phyloP scores from a whole-genome alignment of 495 filamentous ascomycete genomes.

The Hapsidospora chrysogenum region DNA sequence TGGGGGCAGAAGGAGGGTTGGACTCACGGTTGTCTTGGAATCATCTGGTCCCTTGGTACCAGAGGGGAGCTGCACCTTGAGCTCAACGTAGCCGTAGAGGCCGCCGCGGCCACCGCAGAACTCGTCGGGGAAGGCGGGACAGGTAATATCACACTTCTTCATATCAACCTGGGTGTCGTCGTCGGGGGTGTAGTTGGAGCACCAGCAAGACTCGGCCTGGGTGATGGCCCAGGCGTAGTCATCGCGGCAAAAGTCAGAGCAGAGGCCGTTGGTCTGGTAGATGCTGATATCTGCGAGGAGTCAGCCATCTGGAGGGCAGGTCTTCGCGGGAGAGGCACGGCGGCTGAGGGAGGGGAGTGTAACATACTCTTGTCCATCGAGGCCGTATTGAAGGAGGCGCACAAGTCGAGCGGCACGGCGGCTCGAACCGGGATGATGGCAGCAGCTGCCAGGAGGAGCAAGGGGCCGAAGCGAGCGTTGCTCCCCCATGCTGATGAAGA shows the following conservation, averaged over 20 bases:
- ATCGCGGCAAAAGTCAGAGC: constrained; percentile 17
- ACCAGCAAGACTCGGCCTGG: constrained; percentile 24
- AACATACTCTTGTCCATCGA: constrained; percentile 16
- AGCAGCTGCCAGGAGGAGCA: too few species aligned
- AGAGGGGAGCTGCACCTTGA: constrained; percentile 9
- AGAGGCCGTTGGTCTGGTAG: constrained; percentile 30
- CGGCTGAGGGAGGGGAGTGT: too few species aligned
- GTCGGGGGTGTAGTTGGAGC: constrained; percentile 19
- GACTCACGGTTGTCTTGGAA: not conserved
- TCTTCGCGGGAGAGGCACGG: not conserved
- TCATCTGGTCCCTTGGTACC: constrained; percentile 9
- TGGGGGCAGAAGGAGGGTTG: too few species aligned
- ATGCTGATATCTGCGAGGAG: constrained; percentile 15
- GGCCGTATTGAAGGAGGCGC: constrained; percentile 23
- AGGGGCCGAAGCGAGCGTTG: too few species aligned
- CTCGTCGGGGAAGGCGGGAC: constrained; percentile 25
- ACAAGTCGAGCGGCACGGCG: constrained; percentile 18
- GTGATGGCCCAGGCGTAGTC: constrained; percentile 23
- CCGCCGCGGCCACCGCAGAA: constrained; percentile 20
- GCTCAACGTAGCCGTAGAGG: constrained; percentile 22
- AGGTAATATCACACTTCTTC: constrained; percentile 14
- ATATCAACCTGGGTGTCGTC: constrained; percentile 13
- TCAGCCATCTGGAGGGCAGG: not conserved
- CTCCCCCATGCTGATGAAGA: too few species aligned
- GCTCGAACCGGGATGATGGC: too few species aligned